These are phyloP conservation scores for Diaporthe capsici DNA, from an alignment of 2,329 filamentous ascomycete species.

Conservation along the genomic window DNA sequence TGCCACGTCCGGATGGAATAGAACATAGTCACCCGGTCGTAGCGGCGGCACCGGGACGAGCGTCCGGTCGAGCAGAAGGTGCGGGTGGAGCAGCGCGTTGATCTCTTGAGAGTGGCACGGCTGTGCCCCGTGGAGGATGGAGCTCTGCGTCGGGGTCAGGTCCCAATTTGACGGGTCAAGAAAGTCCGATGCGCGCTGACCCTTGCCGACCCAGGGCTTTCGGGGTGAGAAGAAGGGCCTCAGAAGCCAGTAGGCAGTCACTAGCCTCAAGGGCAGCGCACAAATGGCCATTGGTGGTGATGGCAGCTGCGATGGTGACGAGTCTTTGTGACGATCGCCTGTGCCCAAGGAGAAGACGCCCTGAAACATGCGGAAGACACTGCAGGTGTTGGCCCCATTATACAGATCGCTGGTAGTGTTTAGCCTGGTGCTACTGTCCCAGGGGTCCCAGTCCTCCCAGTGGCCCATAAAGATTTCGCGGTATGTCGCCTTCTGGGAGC, in stretches of 20 bases:
- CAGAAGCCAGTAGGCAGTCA: constrained; percentile 83
- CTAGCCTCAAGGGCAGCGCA: constrained; percentile 74
- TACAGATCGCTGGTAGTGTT: constrained; percentile 78
- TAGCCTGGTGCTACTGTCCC: constrained; percentile 77
- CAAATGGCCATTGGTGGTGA: constrained; percentile 76
- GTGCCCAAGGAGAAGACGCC: constrained; percentile 79
- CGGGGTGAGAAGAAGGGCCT: constrained; percentile 74
- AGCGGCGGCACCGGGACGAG: constrained; percentile 81
- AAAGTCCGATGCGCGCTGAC: constrained; percentile 23
- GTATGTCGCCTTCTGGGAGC: constrained; percentile 69
- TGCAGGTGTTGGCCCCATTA: constrained; percentile 79
- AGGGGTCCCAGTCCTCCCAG: constrained; percentile 84
- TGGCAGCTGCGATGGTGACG: neutral
- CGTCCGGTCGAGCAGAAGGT: constrained; percentile 74
- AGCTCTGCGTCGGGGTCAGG: constrained; percentile 48
- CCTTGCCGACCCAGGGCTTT: constrained; percentile 19
- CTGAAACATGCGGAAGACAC: constrained; percentile 83
- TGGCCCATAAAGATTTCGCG: constrained; percentile 74
- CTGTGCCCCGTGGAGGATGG: constrained; percentile 78
- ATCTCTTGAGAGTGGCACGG: constrained; percentile 81
- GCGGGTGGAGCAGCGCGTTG: constrained; percentile 77
- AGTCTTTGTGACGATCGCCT: constrained; percentile 61
- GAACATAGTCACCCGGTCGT: constrained; percentile 81
- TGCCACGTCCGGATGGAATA: constrained; percentile 80
- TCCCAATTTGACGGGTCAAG: constrained; percentile 37